Base-by-base conservation (phyloP, 805 yeast species). In the Hanseniaspora guilliermondii region DNA sequence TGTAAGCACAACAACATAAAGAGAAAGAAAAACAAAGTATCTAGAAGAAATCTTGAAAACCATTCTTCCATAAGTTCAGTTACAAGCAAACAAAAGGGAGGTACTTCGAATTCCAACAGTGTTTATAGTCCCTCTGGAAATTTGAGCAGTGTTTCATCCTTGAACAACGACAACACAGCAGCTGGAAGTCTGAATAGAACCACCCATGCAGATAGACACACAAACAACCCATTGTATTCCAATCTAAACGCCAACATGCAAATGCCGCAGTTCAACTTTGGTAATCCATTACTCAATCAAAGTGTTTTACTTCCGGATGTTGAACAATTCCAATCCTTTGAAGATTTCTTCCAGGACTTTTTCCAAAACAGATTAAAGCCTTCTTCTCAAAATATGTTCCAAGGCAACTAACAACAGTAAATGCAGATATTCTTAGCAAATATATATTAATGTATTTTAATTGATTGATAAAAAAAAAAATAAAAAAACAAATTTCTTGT, bases 321-420 rank as follows among this genome's bases (percentile, higher is more conserved):
- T 9, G 68, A 75, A 1, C 72, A 72, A 47, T 76, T 77, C 59
- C 73, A 71, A 53, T 73, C 75, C 2, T 78, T 78, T 60, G 82
- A 78, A 57, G 82, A 78, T 50, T 78, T 78, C 62, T 78, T 78
- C 64, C 76, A 74, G 50, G 79, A 73, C 12, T 71, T 74, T 52
- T 72, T 70, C 58, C 65, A 66, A 22, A 62, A 64, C 50, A 42
- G 41, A 22, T 58, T 68, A 44, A 65, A 67, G 44, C 71, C 71
- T 14, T 64, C 63, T 2, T 58, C 70, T 1, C 68, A 65, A 50
- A 60, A 59, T 37, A 63, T 66, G 56, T 56, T 57, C 66, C 53
- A 55, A 37, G 49, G 56, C 4, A 47, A 47, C 9, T 30, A 40
- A 39, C n/a, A 19, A 25, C 4, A 24, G 9, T 30, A 14, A 11